Base-by-base conservation (phyloP, 140 eudicot species). In the Flaveria floridana region DNA sequence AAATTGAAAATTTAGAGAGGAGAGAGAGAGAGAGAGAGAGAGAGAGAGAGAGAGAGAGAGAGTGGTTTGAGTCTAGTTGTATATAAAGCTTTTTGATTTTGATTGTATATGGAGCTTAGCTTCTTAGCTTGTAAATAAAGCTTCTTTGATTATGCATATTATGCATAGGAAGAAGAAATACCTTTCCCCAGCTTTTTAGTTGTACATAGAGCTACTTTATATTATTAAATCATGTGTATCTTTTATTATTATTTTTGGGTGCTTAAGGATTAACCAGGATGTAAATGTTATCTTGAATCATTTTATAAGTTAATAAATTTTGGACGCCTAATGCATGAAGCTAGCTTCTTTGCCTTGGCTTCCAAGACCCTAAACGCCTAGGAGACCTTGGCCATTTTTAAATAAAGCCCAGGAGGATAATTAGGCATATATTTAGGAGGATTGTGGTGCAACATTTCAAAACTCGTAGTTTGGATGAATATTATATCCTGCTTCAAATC, bases 181-280 rank as follows among this genome's bases (percentile, higher is more conserved):
- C 41, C 6, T 59, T 23, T 61, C 28, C 13, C 26, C 14, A 12
- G 41, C 66, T 61, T 61, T 30, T 30, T 30, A 30, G 37, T 30
- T 30, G 6, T 30, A 30, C 6, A 30, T 30, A 30, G 37, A 30
- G 37, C 4, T 3, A 3, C 37, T 30, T 30, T 30, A 30, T 30
- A 30, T 30, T 30, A 30, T 30, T 30, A 30, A 30, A 30, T 4
- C 37, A 30, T 30, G 37, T 0, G 37, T 30, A 30, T 30, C 37
- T 4, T 28, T 4, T 4, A 30, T 52, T 52, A 52, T 52, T 15
- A 14, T 52, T 52, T 52, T 52, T n/a, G 53, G 59, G 10, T 52
- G 59, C 16, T 52, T 52, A 52, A 15, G 39, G 65, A 59, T 59
- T 59, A 59, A 59, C 7, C 23, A 59, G 37, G 65, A 59, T 21